These are phyloP conservation scores for Calycina marina DNA, from an alignment of 2,329 filamentous ascomycete species.

Conservation along the genomic window DNA sequence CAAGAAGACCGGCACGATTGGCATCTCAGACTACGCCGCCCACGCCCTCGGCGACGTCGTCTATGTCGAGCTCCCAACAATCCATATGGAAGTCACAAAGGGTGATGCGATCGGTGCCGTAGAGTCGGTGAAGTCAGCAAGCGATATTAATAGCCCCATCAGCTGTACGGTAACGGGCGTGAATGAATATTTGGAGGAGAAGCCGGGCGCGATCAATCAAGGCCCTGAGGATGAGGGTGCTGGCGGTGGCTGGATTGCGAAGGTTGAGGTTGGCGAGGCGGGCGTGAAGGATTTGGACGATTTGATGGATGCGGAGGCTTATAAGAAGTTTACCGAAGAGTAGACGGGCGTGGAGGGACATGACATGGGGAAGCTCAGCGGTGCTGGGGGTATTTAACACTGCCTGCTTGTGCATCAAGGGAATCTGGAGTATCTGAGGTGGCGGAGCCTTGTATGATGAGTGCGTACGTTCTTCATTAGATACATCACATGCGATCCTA, in stretches of 20 bases:
- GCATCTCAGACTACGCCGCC: conserved; percentile 85
- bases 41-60: conserved; percentile 91
- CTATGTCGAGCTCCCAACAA: conserved; percentile 81
- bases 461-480: too few species aligned
- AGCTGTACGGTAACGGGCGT: conserved; percentile 59
- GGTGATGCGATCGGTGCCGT: conserved; percentile 87
- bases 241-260: conserved; percentile 82
- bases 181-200: conserved; percentile 67
- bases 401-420: too few species aligned
- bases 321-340: conserved; percentile 53
- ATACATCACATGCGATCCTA: too few species aligned
- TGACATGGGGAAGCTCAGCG: too few species aligned
- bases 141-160: conserved; percentile 86
- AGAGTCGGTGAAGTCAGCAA: conserved; percentile 97
- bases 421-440: too few species aligned
- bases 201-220: conserved; percentile 77
- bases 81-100: conserved; percentile 50
- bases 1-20: conserved; percentile 65
- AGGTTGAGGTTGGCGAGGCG: conserved; percentile 60
- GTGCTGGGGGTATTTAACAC: too few species aligned
- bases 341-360: too few species aligned
- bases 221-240: conserved; percentile 64
- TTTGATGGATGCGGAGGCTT: conserved; percentile 65
- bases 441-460: too few species aligned
- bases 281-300: conserved; percentile 53